These are phyloP conservation scores for Mycocentrospora acerina DNA, from an alignment of 2,329 filamentous ascomycete species.

Conservation along the genomic window DNA sequence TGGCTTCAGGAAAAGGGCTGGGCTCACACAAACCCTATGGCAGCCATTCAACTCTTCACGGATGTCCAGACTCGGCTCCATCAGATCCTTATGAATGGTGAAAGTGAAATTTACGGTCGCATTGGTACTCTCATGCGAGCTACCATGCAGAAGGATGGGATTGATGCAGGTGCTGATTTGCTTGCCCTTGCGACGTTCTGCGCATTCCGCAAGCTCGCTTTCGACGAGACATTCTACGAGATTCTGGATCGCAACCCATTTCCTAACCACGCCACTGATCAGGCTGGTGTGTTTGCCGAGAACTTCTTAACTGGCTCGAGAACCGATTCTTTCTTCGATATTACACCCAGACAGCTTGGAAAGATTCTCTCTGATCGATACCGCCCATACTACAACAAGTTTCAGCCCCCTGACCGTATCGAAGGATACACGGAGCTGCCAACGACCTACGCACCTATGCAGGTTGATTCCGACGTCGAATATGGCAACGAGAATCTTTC, in stretches of 20 bases:
- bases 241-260: conserved; percentile 61
- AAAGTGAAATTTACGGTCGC: conserved; percentile 9
- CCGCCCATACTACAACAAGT: conserved; percentile 39
- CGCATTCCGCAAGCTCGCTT: conserved; percentile 54
- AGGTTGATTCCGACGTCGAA: conserved; percentile 51
- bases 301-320: conserved; percentile 61
- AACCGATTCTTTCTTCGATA: conserved; percentile 60
- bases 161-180: conserved; percentile 46
- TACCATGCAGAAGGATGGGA: conserved; percentile 1
- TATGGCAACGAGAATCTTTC: conserved; percentile 41
- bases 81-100: conserved; percentile 6
- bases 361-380: conserved; percentile 21
- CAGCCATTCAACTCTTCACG: conserved; percentile 1
- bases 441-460: conserved; percentile 50
- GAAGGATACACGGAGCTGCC: conserved; percentile 47
- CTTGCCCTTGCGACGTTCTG: conserved; percentile 57
- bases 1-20: conserved; percentile 6
- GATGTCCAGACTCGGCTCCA: conserved; percentile 2
- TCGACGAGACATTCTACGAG: conserved; percentile 62
- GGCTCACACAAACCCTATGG: not conserved
- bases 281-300: conserved; percentile 61
- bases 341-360: conserved; percentile 30
- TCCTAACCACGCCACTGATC: conserved; percentile 58
- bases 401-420: conserved; percentile 47
- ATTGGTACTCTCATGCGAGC: conserved; percentile 9